Base-by-base conservation (phyloP, 345 rosid species). In the Corchorus capsularis region DNA sequence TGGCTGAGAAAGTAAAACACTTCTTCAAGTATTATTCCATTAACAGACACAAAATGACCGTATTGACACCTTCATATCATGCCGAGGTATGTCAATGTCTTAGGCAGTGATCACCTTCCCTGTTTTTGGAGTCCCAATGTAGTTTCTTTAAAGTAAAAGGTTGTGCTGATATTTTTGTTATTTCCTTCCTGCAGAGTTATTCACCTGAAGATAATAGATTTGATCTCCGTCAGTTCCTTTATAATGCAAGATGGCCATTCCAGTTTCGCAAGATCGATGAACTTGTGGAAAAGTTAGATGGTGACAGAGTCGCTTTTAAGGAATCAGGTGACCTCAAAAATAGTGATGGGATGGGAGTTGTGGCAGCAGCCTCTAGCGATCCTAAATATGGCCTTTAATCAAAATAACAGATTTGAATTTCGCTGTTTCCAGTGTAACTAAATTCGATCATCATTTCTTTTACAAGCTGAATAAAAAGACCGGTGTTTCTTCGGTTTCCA, bases 31-130 rank as follows among this genome's bases (percentile, higher is more conserved):
- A 88, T 77, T 96, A 96, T 80, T 96, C 99, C 61, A 89, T 92
- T 60, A 96, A 96, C 81, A 89, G 98, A 39, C 99, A 96, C 86
- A 96, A 96, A 78, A 92, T 96, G 98, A 92, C 97, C 0, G 93
- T 90, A 56, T 78, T 96, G 63, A 94, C 99, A 62, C 99, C 98
- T 10, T 94, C 95, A 16, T 96, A 92, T 68, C 99, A 96, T 57
- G 98, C 97, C 3, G 97, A 94, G 99, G 99, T 96, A 84, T 1
- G 63, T 74, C 19, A 17, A 68, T 59, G 15, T 17, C 11, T 16
- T 19, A 75, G 13, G 37, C 61, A 11, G 39, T 0, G 7, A 75
- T 53, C 15, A 7, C 11, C 5, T 74, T 15, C 16, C 19, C 9
- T 2, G 54, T 16, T 55, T 55, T 53, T n/a, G 3, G 32, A 69